A percentile compares a stretch with the other conserved stretches of the same genome.
These are phyloP conservation scores for Hirsutella thompsonii DNA, from an alignment of 2,329 filamentous ascomycete species.

Conservation along the genomic window DNA sequence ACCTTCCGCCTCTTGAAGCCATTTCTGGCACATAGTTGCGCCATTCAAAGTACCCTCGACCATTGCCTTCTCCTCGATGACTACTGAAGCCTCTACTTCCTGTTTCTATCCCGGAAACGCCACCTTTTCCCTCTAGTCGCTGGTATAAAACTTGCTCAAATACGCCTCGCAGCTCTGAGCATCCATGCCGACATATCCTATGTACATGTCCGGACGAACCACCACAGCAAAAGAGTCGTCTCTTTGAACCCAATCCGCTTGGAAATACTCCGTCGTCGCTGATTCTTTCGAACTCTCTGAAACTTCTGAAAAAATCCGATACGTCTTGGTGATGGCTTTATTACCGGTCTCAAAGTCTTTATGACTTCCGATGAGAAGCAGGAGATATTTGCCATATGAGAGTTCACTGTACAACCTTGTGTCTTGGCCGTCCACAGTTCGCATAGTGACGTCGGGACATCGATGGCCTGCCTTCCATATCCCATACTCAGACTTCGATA, in stretches of 20 bases:
- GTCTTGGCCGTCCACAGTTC: constrained; percentile 3
- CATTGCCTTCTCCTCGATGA: too few relatives aligned
- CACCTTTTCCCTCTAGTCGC: too few relatives aligned
- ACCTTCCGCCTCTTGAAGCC: too few relatives aligned
- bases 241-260: constrained; percentile 15
- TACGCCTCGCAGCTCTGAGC: too few relatives aligned
- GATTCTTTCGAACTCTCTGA: not conserved
- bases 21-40: too few relatives aligned
- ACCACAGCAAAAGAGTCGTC: constrained; percentile 18
- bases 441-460: constrained; percentile 23
- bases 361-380: constrained; percentile 11
- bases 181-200: constrained; percentile 23
- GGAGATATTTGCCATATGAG: constrained; percentile 18
- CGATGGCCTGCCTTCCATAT: constrained; percentile 24
- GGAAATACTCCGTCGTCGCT: constrained; percentile 10
- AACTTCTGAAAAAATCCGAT: not conserved
- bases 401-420: constrained; percentile 18
- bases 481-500: constrained; percentile 17
- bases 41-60: too few relatives aligned
- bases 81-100: too few relatives aligned
- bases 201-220: constrained; percentile 27
- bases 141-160: too few relatives aligned
- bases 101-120: too few relatives aligned
- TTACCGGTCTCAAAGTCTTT: constrained; percentile 2
- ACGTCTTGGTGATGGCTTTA: constrained; percentile 3